Percentiles rank a stretch among this genome's conserved stretches.
Conservation (phyloP, 1,284 basidiomycete species). For the Ganoderma resinaceum region DNA sequence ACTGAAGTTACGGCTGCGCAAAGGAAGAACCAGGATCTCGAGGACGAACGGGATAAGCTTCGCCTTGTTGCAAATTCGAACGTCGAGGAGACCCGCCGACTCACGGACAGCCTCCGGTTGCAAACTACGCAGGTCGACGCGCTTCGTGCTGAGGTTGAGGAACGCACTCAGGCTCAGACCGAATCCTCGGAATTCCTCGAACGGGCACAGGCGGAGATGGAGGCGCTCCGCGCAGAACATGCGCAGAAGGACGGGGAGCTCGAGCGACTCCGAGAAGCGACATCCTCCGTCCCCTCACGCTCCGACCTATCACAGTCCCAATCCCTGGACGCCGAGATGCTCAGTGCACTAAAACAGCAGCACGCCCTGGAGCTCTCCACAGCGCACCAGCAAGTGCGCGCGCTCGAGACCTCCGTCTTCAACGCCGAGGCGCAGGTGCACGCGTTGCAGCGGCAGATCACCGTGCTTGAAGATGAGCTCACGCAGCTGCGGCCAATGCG, state of each 20-base stretch:
- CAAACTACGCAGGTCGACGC: slow-evolving; percentile 59
- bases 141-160: slow-evolving; percentile 57
- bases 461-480: slow-evolving; percentile 68
- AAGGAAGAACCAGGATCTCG: slow-evolving; percentile 58
- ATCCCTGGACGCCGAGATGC: slow-evolving; percentile 73
- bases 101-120: slow-evolving; percentile 49
- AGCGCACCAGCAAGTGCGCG: slow-evolving; percentile 78
- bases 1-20: slow-evolving; percentile 62
- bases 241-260: slow-evolving; percentile 69
- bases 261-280: slow-evolving; percentile 55
- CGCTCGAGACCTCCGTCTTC: slow-evolving; percentile 76
- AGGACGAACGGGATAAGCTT: slow-evolving; percentile 62
- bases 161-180: slow-evolving; percentile 54
- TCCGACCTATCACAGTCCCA: slow-evolving; percentile 41
- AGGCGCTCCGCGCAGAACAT: slow-evolving; percentile 66
- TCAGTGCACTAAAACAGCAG: slow-evolving; percentile 71
- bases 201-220: slow-evolving; percentile 70
- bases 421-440: slow-evolving; percentile 76
- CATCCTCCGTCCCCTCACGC: slow-evolving; percentile 41
- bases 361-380: slow-evolving; percentile 82
- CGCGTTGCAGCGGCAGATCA: slow-evolving; percentile 72
- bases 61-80: slow-evolving; percentile 60
- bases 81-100: slow-evolving; percentile 59
- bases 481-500: slow-evolving; percentile 50
- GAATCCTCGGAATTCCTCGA: slow-evolving; percentile 70